Base-by-base conservation (phyloP, 108 stramenopile genomes). In the Nitzschia sp. region DNA sequence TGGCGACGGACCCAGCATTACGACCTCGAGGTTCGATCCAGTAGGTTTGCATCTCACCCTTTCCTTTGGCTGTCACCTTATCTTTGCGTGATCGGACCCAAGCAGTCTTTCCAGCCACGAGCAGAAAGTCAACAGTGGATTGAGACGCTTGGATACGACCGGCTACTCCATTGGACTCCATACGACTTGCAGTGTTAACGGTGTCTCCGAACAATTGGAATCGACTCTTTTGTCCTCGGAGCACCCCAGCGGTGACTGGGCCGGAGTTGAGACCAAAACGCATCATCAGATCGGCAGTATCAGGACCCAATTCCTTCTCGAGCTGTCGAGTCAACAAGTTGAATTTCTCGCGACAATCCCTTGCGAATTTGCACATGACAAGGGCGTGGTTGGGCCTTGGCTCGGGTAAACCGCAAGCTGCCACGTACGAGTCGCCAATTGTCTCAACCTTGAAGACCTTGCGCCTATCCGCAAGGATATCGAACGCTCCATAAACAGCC, bases 401-500 rank as follows among this genome's bases (percentile, higher is more conserved):
- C 22, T 66, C 66, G 1, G 66, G 66, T 1, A 66, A 25, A 54
- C 66, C 66, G 16, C 19, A 22, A 1, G 55, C 66, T 21, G 66
- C 66, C 13, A 66, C 66, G 25, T 66, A 66, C 29, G 47, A 19
- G 55, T 66, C 66, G 1, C 29, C 33, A 17, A 58, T 8, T 23
- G 41, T 2, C 41, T 25, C 44, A 11, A 71, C 59, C 26, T 71
- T 71, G 59, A 72, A 72, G 16, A 72, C 71, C 2, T 28, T 29
- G 1, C 36, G 38, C 25, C 36, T 54, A 13, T 29, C 25, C 13
- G 84, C 84, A 13, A 82, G 30, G 21, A 32, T 58, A 53, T 85
- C 81, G 36, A 86, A 86, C 34, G 80, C 80, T 66, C 78, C 68
- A 55, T 83, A 86, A n/a, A 86, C 32, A 9, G 55, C 59, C 36